Evolutionary conservation across 1,284 basidiomycete species (phyloP).

Genomic region (Apiotrichum gracile): DNA sequence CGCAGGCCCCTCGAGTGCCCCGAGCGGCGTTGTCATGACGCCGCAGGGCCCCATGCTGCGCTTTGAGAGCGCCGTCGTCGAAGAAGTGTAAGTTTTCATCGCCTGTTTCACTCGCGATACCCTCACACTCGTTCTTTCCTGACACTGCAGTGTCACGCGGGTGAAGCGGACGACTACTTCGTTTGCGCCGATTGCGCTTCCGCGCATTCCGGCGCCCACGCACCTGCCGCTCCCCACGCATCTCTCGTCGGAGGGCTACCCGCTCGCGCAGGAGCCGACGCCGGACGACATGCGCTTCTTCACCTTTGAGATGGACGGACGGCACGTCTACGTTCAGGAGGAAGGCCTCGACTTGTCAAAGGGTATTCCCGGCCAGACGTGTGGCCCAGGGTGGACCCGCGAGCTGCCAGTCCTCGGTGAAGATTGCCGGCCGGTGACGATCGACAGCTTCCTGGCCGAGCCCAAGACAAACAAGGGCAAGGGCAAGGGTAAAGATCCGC

Average conservation of each 20-base stretch:
- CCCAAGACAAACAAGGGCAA: conserved; percentile 18
- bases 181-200: conserved; percentile 40
- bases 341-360: conserved; percentile 19
- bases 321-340: conserved; percentile 39
- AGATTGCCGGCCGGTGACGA: conserved; percentile 5
- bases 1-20: not conserved
- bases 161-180: conserved; percentile 42
- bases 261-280: conserved; percentile 37
- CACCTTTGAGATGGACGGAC: conserved; percentile 35
- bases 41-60: conserved; percentile 25
- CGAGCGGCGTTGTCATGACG: conserved; percentile 10
- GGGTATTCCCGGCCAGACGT: conserved; percentile 1
- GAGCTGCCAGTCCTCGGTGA: conserved; percentile 13
- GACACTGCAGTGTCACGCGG: conserved; percentile 32
- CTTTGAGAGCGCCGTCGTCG: conserved; percentile 42
- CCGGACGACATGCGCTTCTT: conserved; percentile 42
- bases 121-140: not conserved
- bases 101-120: no score
- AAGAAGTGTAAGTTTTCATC: conserved; percentile 42
- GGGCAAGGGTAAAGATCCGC: conserved; percentile 21
- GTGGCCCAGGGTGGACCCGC: conserved; percentile 26
- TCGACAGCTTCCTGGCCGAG: conserved; percentile 3
- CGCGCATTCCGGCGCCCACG: conserved; percentile 35
- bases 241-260: conserved; percentile 30
- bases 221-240: conserved; percentile 25